These are phyloP conservation scores for Pyrus communis DNA, from an alignment of 306 rosid species.

Conservation along the genomic window DNA sequence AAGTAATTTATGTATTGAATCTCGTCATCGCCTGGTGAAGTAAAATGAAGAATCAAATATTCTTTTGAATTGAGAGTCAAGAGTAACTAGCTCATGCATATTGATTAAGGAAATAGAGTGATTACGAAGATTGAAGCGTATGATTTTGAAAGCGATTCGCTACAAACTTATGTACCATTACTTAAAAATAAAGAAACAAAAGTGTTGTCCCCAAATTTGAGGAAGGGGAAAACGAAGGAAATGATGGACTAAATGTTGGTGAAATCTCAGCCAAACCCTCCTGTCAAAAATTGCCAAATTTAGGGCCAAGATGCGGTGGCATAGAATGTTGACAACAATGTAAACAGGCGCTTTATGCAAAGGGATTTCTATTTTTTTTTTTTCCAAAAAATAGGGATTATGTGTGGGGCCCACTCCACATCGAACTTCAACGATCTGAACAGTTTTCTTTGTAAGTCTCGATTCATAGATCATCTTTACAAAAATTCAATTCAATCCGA, in stretches of 20 bases:
- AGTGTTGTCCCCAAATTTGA: not conserved
- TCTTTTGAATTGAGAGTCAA: not conserved
- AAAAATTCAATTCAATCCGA: no score
- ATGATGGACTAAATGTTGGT: not conserved
- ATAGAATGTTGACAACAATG: conserved; percentile 1
- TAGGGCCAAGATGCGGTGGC: not conserved
- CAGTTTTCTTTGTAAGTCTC: no score
- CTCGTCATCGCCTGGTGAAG: not conserved
- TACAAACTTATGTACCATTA: not conserved
- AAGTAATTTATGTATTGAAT: not conserved
- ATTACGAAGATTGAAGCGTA: not conserved
- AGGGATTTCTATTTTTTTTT: no score
- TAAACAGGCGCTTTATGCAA: not conserved
- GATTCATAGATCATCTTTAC: no score
- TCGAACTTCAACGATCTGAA: no score
- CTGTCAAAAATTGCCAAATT: conserved; percentile 8
- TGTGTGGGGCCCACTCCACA: fast-evolving
- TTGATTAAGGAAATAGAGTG: not conserved
- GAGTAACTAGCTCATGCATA: not conserved
- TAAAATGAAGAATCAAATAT: not conserved
- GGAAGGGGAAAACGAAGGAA: not conserved
- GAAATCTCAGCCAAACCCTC: not conserved
- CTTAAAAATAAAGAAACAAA: not conserved
- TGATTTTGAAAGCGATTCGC: not conserved
- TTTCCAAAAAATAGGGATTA: no score